Conservation (phyloP, 352 stramenopile genomes). For the Pythium chondricola region DNA sequence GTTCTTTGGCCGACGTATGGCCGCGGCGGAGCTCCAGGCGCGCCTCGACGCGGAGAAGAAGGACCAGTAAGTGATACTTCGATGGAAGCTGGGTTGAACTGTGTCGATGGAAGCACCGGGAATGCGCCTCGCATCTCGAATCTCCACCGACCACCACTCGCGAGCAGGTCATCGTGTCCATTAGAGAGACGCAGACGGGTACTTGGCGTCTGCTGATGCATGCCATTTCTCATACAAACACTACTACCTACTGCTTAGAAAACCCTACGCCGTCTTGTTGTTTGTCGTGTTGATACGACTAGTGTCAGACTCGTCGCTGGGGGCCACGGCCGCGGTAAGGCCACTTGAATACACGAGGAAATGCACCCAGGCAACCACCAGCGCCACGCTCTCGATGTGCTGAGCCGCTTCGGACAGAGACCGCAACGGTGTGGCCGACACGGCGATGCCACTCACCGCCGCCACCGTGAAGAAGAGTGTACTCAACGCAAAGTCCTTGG, state of each 20-base stretch:
- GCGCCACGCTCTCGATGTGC: constrained; percentile 39
- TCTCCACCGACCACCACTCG: too few relatives aligned
- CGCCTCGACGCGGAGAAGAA: constrained; percentile 52
- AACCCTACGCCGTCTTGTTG: neutral
- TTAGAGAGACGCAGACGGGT: constrained; percentile 17
- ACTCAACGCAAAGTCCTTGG: constrained; percentile 48
- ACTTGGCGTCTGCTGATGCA: constrained; percentile 1
- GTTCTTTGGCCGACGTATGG: constrained; percentile 83
- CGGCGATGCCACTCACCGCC: constrained; percentile 30
- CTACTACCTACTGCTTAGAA: too few relatives aligned
- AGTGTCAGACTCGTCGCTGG: neutral
- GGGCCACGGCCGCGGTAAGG: neutral
- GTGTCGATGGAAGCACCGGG: constrained; percentile 16
- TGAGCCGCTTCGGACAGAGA: constrained; percentile 42
- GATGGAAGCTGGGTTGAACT: neutral
- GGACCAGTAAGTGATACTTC: constrained; percentile 26
- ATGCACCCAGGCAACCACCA: constrained; percentile 44
- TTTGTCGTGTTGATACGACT: neutral
- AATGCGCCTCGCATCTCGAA: neutral
- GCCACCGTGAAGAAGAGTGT: constrained; percentile 47
- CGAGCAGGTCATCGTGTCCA: constrained; percentile 7
- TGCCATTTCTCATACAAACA: constrained; percentile 1
- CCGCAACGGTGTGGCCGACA: constrained; percentile 27
- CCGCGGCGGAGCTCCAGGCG: constrained; percentile 57
- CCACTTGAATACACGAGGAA: constrained; percentile 17